These are phyloP conservation scores for Podospora pseudoanserina DNA, from an alignment of 495 filamentous ascomycete genomes.

Conservation along the genomic window DNA sequence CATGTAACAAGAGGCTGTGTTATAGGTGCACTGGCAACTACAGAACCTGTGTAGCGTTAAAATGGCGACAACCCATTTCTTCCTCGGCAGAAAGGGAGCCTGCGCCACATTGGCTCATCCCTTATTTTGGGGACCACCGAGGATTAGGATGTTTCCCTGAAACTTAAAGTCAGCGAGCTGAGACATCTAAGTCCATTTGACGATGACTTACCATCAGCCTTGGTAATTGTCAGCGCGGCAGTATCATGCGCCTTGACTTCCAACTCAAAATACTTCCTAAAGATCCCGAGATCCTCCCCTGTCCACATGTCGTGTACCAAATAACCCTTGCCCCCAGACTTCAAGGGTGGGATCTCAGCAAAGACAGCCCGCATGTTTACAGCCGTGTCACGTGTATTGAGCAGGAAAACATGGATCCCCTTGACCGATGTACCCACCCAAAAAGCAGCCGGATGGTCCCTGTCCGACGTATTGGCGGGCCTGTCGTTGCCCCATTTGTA, in stretches of 20 bases:
- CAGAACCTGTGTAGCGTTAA: too few relatives aligned
- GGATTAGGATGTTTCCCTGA: conserved; percentile 1
- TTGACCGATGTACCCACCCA: conserved; percentile 50
- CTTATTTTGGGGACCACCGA: background rate
- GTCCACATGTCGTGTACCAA: conserved; percentile 20
- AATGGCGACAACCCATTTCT: too few relatives aligned
- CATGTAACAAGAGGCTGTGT: too few relatives aligned
- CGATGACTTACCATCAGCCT: conserved; percentile 7
- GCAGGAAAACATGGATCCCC: conserved; percentile 50
- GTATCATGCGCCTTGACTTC: conserved; percentile 16
- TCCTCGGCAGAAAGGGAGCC: too few relatives aligned
- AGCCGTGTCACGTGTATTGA: conserved; percentile 43
- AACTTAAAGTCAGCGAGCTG: background rate
- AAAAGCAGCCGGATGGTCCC: conserved; percentile 56
- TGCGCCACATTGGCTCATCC: background rate
- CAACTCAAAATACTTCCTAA: background rate
- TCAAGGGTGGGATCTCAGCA: conserved; percentile 51
- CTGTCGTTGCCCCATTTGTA: conserved; percentile 67
- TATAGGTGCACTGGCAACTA: too few relatives aligned
- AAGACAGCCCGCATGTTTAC: conserved; percentile 44
- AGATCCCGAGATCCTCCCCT: conserved; percentile 10
- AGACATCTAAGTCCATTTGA: background rate
- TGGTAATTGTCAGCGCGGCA: conserved; percentile 18
- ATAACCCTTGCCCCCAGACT: background rate
- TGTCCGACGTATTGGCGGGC: conserved; percentile 27